Evolutionary conservation across 2,329 filamentous ascomycete genomes (phyloP), one percentile per base, ranked within the genome.

Genomic region (Verticillium nubilum): DNA sequence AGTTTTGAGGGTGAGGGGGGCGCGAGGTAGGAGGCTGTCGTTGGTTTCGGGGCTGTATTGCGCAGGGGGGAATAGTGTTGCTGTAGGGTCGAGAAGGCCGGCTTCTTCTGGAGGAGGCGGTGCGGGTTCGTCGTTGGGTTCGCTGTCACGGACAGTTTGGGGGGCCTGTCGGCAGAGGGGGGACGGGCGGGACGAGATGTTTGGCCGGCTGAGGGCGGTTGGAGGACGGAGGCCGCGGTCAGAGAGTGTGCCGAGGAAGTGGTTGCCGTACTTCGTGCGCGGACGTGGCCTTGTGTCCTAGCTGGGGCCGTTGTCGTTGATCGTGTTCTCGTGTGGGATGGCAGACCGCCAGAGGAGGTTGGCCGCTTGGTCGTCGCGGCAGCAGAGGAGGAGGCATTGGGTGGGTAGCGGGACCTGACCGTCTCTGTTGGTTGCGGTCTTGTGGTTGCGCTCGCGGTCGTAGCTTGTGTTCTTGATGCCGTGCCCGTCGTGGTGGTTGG

Each of bases 51-150:
- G 0, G 82, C 79, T 9, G 78, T 73, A 4, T 76, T 78, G 67
- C 88, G 88, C 52, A 83, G 82, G 0, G 87, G 87, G 28, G 84
- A 87, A 73, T 84, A 89, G 72, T 89, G 85, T 65, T 89, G 86
- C 65, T 89, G 86, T 42, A 84, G 79, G 0, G 82, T 87, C 54
- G 78, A 83, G 71, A 89, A 89, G 54, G 80, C 74, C 0, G 85
- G 84, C 23, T 52, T 57, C 9, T 42, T 42, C 9, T 80, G 80
- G 27, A 75, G 72, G n/a, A 73, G 70, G 19, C 73, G 70, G 47
- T 69, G 37, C 7, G 19, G 54, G 37, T 28, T 57, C 29, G 42
- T 50, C 31, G 0, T 50, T 31, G 54, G 57, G 31, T 52, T 55
- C 37, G n/a, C 23, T 2, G 54, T 23, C 1, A 28, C 17, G 9